Percentiles rank a stretch among this genome's conserved stretches.
Conservation (phyloP, 176 grass and related monocot species). For the Ampelocalamus luodianensis region DNA sequence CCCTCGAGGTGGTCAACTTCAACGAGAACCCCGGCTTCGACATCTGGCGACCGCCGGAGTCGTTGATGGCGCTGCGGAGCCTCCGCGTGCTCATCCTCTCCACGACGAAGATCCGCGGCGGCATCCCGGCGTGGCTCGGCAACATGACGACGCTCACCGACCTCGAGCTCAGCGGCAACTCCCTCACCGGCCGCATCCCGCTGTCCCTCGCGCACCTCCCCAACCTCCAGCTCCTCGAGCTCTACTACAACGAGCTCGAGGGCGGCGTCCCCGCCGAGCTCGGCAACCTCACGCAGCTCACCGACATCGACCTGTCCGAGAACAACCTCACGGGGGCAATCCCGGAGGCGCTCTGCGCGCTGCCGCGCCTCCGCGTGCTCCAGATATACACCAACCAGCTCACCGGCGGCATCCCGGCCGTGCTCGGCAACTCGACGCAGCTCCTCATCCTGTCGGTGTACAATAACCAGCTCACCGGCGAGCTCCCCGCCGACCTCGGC, state of each 20-base stretch:
- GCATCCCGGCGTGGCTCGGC: constrained; percentile 75
- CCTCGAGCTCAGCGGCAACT: constrained; percentile 85
- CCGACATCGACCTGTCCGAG: constrained; percentile 85
- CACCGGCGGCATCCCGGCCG: constrained; percentile 63
- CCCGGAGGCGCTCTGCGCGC: constrained; percentile 56
- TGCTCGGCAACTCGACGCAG: constrained; percentile 80
- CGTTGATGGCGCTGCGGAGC: constrained; percentile 46
- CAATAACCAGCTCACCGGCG: constrained; percentile 78
- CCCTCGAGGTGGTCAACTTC: constrained; percentile 71
- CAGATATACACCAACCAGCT: constrained; percentile 82
- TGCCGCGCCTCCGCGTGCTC: constrained; percentile 61
- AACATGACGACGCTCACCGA: constrained; percentile 92
- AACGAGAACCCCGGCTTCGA: constrained; percentile 91
- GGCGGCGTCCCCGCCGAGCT: constrained; percentile 70
- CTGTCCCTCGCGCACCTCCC: constrained; percentile 43
- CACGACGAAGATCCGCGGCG: constrained; percentile 68
- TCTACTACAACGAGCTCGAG: constrained; percentile 82
- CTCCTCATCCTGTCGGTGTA: constrained; percentile 75
- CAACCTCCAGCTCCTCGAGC: constrained; percentile 73
- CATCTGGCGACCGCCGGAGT: constrained; percentile 61
- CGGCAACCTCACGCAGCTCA: constrained; percentile 72
- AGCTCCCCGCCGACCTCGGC: constrained; percentile 70
- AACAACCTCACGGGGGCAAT: constrained; percentile 69
- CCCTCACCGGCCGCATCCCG: constrained; percentile 65
- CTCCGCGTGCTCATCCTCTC: constrained; percentile 80